These are phyloP conservation scores for Daldinia grandis DNA, from an alignment of 495 filamentous ascomycete species.

Conservation along the genomic window DNA sequence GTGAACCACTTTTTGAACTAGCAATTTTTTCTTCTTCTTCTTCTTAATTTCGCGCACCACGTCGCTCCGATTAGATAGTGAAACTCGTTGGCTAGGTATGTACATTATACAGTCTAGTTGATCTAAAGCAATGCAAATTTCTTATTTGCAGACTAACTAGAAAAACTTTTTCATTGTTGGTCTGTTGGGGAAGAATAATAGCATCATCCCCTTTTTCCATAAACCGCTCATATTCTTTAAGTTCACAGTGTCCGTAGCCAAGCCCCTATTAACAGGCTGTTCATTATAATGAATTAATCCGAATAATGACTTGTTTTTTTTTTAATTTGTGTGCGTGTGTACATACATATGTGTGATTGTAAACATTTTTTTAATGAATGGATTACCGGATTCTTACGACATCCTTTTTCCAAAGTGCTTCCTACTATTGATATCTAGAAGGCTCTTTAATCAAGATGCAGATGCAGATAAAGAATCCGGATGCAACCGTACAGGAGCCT, in stretches of 20 bases:
- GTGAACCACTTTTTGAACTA: slow-evolving; percentile 30
- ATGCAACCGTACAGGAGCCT: slow-evolving; percentile 36
- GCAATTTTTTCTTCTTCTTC: slow-evolving; percentile 13
- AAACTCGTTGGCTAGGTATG: slow-evolving; percentile 20
- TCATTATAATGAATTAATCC: background rate
- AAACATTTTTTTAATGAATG: slow-evolving; percentile 5
- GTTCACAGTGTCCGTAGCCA: slow-evolving; percentile 7
- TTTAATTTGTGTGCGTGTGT: background rate
- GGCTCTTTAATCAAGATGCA: slow-evolving; percentile 4
- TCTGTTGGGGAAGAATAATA: slow-evolving; percentile 30
- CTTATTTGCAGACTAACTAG: slow-evolving; percentile 12
- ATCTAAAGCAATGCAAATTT: slow-evolving; percentile 29
- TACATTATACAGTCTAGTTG: slow-evolving; percentile 15
- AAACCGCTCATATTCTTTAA: background rate
- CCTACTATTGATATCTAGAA: background rate
- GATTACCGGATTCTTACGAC: slow-evolving; percentile 27
- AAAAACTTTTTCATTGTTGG: slow-evolving; percentile 13
- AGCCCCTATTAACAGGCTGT: background rate
- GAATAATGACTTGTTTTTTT: background rate
- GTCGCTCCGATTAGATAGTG: slow-evolving; percentile 11
- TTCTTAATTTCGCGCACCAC: slow-evolving; percentile 25
- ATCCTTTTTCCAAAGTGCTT: slow-evolving; percentile 10
- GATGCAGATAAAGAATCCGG: slow-evolving; percentile 22
- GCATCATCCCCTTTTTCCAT: slow-evolving; percentile 6
- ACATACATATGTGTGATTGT: background rate